Evolutionary conservation across 768 basidiomycete genomes (phyloP).

Genomic region (Tubosaeta sp.): DNA sequence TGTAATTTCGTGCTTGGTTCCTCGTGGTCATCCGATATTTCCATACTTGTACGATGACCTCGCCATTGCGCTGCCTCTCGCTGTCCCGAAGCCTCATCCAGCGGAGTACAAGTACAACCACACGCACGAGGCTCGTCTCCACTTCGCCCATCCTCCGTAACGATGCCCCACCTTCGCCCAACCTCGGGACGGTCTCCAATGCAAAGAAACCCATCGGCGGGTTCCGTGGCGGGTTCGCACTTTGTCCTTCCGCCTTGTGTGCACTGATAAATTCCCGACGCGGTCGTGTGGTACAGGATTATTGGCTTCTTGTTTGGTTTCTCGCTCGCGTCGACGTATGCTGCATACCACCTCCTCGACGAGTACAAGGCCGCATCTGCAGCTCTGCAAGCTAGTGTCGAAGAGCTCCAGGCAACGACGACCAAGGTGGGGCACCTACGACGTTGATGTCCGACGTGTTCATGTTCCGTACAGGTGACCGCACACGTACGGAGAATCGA

Average conservation of each 20-base stretch:
- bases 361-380: conserved; percentile 88
- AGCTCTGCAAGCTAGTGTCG: conserved; percentile 82
- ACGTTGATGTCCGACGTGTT: not conserved
- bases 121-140: conserved; percentile 37
- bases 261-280: not conserved
- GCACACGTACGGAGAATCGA: conserved; percentile 82
- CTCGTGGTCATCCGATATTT: too few relatives aligned
- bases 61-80: conserved; percentile 29
- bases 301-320: conserved; percentile 88
- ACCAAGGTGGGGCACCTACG: conserved; percentile 51
- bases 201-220: conserved; percentile 76
- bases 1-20: not conserved
- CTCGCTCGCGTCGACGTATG: conserved; percentile 81
- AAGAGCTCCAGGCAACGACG: conserved; percentile 79
- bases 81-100: conserved; percentile 13
- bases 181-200: conserved; percentile 49
- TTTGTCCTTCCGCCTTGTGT: not conserved
- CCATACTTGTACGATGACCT: conserved; percentile 31
- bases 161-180: conserved; percentile 39
- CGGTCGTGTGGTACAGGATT: conserved; percentile 43
- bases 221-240: conserved; percentile 57
- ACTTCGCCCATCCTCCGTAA: conserved; percentile 42
- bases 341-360: conserved; percentile 83
- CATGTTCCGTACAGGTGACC: conserved; percentile 51
- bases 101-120: not conserved